Evolutionary conservation across 1,284 basidiomycete species (phyloP).

Genomic region (Ustilago bromivora): DNA sequence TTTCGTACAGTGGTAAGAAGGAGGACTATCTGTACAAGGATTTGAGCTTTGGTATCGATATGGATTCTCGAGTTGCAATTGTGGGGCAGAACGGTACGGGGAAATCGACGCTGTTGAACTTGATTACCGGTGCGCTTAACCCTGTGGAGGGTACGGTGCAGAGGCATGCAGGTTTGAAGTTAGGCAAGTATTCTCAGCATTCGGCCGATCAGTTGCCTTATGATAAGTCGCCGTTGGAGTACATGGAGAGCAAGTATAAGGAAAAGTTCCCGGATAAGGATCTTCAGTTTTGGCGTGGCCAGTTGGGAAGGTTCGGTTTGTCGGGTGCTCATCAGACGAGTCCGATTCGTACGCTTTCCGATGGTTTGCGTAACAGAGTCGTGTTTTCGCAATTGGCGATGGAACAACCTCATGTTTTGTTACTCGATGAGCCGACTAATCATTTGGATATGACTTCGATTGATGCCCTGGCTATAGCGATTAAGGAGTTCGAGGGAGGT

Average conservation of each 20-base stretch:
- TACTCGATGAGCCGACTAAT: constrained; percentile 79
- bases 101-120: constrained; percentile 95
- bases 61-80: constrained; percentile 95
- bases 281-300: constrained; percentile 88
- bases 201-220: constrained; percentile 98
- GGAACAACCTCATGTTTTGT: constrained; percentile 71
- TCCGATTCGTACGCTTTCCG: constrained; percentile 90
- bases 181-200: constrained; percentile 94
- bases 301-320: constrained; percentile 95
- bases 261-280: constrained; percentile 94
- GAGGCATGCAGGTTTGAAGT: constrained; percentile 89
- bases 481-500: constrained; percentile 96
- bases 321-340: constrained; percentile 92
- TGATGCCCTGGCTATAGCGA: constrained; percentile 91
- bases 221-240: constrained; percentile 90
- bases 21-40: constrained; percentile 88
- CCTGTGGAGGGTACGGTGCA: constrained; percentile 87
- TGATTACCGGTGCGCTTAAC: constrained; percentile 87
- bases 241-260: constrained; percentile 77
- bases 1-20: constrained; percentile 87
- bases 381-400: constrained; percentile 84
- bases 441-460: constrained; percentile 93
- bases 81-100: constrained; percentile 98
- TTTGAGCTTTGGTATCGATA: constrained; percentile 85
- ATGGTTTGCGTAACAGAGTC: constrained; percentile 92